A percentile compares a stretch with the other conserved stretches of the same genome.
These are phyloP conservation scores for Mimosa pudica DNA, from an alignment of 306 rosid genomes.

Conservation along the genomic window DNA sequence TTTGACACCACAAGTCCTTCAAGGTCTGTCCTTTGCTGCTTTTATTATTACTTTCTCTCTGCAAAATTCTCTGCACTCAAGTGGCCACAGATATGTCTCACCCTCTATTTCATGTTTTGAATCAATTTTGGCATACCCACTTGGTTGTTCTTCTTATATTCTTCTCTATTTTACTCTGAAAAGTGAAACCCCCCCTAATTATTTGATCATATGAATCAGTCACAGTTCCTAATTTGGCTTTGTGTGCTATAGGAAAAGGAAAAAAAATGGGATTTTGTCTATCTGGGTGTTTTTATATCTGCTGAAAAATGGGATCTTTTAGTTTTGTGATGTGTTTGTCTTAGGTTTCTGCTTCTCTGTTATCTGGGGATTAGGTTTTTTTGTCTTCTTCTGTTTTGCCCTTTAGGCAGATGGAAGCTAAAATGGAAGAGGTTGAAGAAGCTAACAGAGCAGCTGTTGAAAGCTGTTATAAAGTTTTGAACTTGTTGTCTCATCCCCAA, in stretches of 20 bases:
- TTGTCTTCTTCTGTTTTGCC: background rate
- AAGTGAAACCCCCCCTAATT: background rate
- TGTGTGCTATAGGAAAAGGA: slow-evolving; percentile 11
- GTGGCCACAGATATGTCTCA: slow-evolving; percentile 32
- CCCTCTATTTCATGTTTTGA: slow-evolving; percentile 12
- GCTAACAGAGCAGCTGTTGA: slow-evolving; percentile 82
- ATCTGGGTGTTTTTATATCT: slow-evolving; percentile 29
- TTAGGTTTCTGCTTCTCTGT: slow-evolving; percentile 29
- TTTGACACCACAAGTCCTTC: slow-evolving; percentile 59
- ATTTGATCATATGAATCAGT: slow-evolving; percentile 18
- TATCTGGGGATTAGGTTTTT: slow-evolving; percentile 17
- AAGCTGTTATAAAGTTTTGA: slow-evolving; percentile 76
- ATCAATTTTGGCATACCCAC: slow-evolving; percentile 34
- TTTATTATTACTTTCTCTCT: background rate
- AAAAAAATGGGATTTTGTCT: slow-evolving; percentile 36
- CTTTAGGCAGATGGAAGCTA: slow-evolving; percentile 34
- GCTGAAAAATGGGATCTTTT: slow-evolving; percentile 23
- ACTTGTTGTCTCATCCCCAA: slow-evolving; percentile 64
- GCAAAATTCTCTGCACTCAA: slow-evolving; percentile 21
- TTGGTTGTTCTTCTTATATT: slow-evolving; percentile 31
- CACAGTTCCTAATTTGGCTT: slow-evolving; percentile 20
- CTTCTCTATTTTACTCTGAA: slow-evolving; percentile 26
- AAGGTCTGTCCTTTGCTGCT: slow-evolving; percentile 48
- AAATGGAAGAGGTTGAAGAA: slow-evolving; percentile 82
- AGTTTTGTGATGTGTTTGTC: slow-evolving; percentile 18